phyloP scores from a whole-genome alignment of 345 rosid genomes.

The Arabis alpina region DNA sequence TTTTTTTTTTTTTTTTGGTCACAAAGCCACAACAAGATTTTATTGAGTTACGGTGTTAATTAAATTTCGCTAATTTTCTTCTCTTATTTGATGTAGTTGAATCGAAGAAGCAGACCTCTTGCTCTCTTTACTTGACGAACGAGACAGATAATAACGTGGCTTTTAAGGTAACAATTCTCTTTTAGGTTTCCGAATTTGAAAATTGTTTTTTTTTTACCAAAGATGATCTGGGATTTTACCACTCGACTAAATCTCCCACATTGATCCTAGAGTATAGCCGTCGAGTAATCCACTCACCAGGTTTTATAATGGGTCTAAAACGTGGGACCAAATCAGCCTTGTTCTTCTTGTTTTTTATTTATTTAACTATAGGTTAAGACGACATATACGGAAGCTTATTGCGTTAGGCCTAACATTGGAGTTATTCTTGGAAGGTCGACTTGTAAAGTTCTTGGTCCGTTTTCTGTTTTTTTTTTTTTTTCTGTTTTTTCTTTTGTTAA shows the following conservation, averaged over 20 bases:
- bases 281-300: too few relatives aligned
- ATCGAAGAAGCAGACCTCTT: constrained; percentile 83
- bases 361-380: constrained; percentile 67
- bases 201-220: neutral
- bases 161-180: constrained; percentile 62
- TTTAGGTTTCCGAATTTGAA: neutral
- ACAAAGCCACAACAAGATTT: constrained; percentile 38
- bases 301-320: too few relatives aligned
- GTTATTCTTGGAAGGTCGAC: constrained; percentile 65
- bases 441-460: constrained; percentile 66
- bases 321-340: too few relatives aligned
- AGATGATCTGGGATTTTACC: too few relatives aligned
- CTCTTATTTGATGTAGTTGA: constrained; percentile 56
- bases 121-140: constrained; percentile 77
- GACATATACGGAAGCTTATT: constrained; percentile 66
- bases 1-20: too few relatives aligned
- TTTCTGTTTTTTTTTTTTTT: neutral
- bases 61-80: neutral
- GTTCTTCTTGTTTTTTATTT: neutral
- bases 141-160: constrained; percentile 78
- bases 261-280: too few relatives aligned
- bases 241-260: too few relatives aligned
- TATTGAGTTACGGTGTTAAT: neutral
- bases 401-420: constrained; percentile 86
- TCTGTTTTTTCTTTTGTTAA: neutral